These are phyloP conservation scores for Nissolia schottii DNA, from an alignment of 306 rosid species.

Conservation along the genomic window DNA sequence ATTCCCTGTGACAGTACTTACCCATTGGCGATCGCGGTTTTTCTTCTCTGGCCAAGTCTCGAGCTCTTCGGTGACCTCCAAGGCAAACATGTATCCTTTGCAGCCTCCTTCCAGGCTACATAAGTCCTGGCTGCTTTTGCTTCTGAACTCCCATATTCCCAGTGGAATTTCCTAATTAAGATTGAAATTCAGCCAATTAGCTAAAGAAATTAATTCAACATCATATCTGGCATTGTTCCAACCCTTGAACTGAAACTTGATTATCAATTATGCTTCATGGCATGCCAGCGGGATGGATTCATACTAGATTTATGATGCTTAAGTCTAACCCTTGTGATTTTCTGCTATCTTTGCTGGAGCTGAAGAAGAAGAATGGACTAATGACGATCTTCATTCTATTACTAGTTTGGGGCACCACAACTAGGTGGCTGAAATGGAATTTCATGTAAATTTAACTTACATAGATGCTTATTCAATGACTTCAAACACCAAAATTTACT, in stretches of 20 bases:
- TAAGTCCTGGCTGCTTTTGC: conserved; percentile 66
- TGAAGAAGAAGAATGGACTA: background rate
- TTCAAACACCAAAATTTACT: conserved; percentile 13
- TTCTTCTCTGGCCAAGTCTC: conserved; percentile 76
- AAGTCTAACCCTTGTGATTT: background rate
- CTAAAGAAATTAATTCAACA: background rate
- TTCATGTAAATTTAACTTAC: background rate
- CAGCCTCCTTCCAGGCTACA: conserved; percentile 67
- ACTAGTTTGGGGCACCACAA: background rate
- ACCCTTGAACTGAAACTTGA: background rate
- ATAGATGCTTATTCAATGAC: background rate
- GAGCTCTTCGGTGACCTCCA: conserved; percentile 80
- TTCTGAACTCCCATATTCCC: conserved; percentile 86
- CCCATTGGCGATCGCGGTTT: conserved; percentile 70
- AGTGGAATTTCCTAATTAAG: conserved; percentile 64
- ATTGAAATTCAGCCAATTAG: conserved; percentile 18
- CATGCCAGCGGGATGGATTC: background rate
- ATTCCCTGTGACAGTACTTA: conserved; percentile 24
- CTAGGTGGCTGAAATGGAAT: background rate
- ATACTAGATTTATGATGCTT: background rate
- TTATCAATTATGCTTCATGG: background rate
- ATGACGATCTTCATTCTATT: background rate
- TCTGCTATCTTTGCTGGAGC: background rate
- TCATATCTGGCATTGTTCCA: background rate
- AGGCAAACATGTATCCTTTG: conserved; percentile 84